Conservation (phyloP, 2,329 filamentous ascomycete species). For the Akanthomyces muscarius region DNA sequence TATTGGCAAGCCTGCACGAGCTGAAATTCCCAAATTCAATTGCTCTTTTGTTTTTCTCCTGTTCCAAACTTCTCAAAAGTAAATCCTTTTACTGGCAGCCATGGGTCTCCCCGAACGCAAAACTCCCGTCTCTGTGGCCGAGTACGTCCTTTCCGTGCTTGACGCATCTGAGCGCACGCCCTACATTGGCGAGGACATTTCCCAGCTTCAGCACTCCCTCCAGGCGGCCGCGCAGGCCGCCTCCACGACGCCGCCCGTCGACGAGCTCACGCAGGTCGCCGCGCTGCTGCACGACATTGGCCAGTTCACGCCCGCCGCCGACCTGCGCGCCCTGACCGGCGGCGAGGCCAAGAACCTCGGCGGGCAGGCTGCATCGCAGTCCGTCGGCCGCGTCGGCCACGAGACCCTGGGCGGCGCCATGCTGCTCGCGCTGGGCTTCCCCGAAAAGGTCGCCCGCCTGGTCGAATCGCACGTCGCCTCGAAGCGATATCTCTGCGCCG, state of each 20-base stretch:
- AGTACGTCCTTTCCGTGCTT: slow-evolving; percentile 19
- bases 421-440: slow-evolving; percentile 20
- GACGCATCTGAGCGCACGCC: slow-evolving; percentile 18
- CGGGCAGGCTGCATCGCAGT: slow-evolving; percentile 8
- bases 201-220: slow-evolving; percentile 21
- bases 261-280: slow-evolving; percentile 22
- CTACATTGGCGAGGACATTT: slow-evolving; percentile 23
- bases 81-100: neutral
- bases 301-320: slow-evolving; percentile 19
- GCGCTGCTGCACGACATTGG: slow-evolving; percentile 23
- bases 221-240: slow-evolving; percentile 20
- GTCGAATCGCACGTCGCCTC: slow-evolving; percentile 22
- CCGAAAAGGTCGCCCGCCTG: slow-evolving; percentile 19
- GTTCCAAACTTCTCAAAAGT: neutral
- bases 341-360: slow-evolving; percentile 18
- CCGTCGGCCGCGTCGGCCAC: slow-evolving; percentile 21
- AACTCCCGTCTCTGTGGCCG: slow-evolving; percentile 19
- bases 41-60: too few relatives aligned
- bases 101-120: slow-evolving; percentile 15
- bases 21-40: too few relatives aligned
- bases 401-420: slow-evolving; percentile 18
- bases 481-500: slow-evolving; percentile 22
- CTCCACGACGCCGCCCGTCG: slow-evolving; percentile 18
- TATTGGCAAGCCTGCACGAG: neutral
- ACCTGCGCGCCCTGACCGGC: slow-evolving; percentile 17